phyloP scores from a whole-genome alignment of 2,329 filamentous ascomycete species.

The Gyromitra esculenta region DNA sequence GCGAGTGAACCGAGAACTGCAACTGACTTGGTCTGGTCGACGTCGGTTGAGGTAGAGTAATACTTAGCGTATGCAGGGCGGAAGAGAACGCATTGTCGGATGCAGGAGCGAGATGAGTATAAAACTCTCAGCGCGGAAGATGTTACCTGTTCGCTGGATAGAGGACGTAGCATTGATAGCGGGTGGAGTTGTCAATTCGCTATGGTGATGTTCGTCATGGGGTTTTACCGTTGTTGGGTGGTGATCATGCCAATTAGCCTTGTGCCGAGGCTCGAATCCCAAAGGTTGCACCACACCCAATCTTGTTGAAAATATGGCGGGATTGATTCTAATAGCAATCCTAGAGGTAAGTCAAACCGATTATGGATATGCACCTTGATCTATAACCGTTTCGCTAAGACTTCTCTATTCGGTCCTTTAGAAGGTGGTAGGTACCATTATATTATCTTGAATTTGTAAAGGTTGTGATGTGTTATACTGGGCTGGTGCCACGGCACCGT shows the following conservation, averaged over 20 bases:
- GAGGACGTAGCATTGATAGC: constrained; percentile 25
- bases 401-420: too few species aligned
- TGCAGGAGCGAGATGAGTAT: constrained; percentile 1
- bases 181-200: constrained; percentile 3
- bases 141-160: neutral
- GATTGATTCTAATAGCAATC: too few species aligned
- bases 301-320: too few species aligned
- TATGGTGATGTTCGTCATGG: constrained; percentile 7
- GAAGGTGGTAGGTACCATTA: too few species aligned
- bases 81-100: neutral
- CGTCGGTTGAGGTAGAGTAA: constrained; percentile 24
- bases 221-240: neutral
- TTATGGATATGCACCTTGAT: too few species aligned
- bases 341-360: too few species aligned
- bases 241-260: neutral
- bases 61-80: constrained; percentile 4
- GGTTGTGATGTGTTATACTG: too few species aligned
- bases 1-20: constrained; percentile 57
- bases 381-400: too few species aligned
- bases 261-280: neutral
- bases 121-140: constrained; percentile 13
- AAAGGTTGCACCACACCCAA: too few species aligned
- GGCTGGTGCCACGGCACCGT: too few species aligned
- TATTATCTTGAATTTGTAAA: too few species aligned
- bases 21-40: constrained; percentile 55